Base-by-base conservation (phyloP, 768 basidiomycete genomes). In the Leucosporidium yakuticum region DNA sequence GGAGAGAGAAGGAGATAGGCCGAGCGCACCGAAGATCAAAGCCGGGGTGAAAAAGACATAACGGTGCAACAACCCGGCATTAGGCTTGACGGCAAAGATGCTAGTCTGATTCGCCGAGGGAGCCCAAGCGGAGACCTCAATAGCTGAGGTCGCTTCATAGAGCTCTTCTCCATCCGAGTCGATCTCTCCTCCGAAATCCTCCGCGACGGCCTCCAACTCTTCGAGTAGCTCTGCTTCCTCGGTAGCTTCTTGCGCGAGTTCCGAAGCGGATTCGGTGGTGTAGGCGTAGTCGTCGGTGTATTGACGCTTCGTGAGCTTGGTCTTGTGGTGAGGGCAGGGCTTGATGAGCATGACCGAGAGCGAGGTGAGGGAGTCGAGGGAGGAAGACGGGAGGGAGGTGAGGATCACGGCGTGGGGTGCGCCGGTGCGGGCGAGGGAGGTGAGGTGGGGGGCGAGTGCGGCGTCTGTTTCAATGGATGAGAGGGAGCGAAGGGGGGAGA, bases 1-100 rank as follows among this genome's bases (percentile, higher is more conserved):
- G 34, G 34, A 36, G 29, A 36, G 27, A 32, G 29, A 48, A 15
- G 29, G 34, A 11, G 36, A 20, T n/a, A 15, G 5, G n/a, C 2
- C 31, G 2, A 29, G 62, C 67, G 61, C 49, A 69, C 70, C 29
- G 36, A 72, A 63, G 57, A 72, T 56, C 47, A 72, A 44, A 25
- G 62, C 58, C 2, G 70, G 70, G 1, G 67, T 63, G 62, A 72
- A 72, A 59, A 72, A 65, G 25, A 65, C 65, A 55, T 72, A 72
- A 29, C 70, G 70, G 47, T 72, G 67, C 4, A 72, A 31, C 12
- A 72, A 20, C 0, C 70, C 70, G 29, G 27, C 25, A 9, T 44
- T 29, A 7, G 39, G 51, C 55, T 63, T 49, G 25, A 64, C 64
- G 23, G 53, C 34, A 36, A 72, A 72, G 62, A 72, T 72, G 64